phyloP scores from a whole-genome alignment of 257 asterid species.

The Solanum sejunctum region DNA sequence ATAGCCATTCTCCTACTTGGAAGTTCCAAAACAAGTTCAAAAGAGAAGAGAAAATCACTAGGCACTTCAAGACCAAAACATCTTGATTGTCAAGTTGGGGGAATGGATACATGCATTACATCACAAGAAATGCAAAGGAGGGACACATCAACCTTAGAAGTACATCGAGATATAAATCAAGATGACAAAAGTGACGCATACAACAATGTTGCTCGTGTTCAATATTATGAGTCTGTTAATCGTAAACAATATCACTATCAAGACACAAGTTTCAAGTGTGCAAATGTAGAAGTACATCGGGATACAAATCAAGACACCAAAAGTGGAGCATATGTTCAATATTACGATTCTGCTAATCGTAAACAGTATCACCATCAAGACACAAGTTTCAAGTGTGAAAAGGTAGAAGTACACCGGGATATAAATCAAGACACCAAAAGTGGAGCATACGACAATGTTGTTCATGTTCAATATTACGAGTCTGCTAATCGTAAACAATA shows the following conservation, averaged over 20 bases:
- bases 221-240: background rate
- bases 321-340: background rate
- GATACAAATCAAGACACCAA: background rate
- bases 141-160: background rate
- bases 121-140: background rate
- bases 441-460: background rate
- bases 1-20: conserved; percentile 36
- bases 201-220: background rate
- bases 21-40: conserved; percentile 14
- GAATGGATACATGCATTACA: background rate
- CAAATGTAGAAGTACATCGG: background rate
- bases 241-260: background rate
- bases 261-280: background rate
- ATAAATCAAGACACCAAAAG: background rate
- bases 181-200: background rate
- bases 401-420: background rate
- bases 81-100: background rate
- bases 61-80: background rate
- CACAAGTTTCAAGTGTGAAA: background rate
- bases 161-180: background rate
- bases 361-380: background rate
- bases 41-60: background rate
- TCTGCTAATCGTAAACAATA: background rate
- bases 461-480: background rate
- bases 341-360: background rate